Base-by-base conservation (phyloP, 2,329 filamentous ascomycete genomes). In the Ascochyta viciae-villosae region DNA sequence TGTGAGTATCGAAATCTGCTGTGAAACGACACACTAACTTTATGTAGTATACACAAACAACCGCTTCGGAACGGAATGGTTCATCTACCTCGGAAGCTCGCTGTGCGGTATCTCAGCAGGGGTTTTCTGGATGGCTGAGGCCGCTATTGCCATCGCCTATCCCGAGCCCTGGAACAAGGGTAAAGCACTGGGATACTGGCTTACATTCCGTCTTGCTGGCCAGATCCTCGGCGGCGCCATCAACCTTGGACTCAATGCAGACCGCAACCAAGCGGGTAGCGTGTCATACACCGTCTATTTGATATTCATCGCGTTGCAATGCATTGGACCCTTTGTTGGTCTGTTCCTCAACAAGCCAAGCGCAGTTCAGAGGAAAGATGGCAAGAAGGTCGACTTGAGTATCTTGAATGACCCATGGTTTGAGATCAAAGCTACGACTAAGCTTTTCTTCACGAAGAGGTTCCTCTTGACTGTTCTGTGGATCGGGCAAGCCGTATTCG, bases 111-210 rank as follows among this genome's bases (percentile, higher is more conserved):
- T 90, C 29, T 87, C 85, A 0, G 89, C 89, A 0, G 89, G 89
- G 0, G 79, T 91, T 0, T 91, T 91, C 73, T 92, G 89, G 89
- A 87, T 87, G 80, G 85, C 88, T 0, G 89, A 92, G 74, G 87
- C 87, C 0, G 88, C 89, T 0, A 89, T 92, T 53, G 88, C 88
- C 0, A 83, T 91, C 19, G 82, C 85, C 0, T 92, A 92, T 61
- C 88, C 89, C 0, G 89, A 91, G 64, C 87, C 88, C 0, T 85
- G 70, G 70, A 74, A 74, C 26, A 72, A 71, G 45, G 73, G 73
- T 10, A 73, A 73, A 48, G 70, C 71, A 1, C 76, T 91, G 0
- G 89, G 87, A 0, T 87, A 88, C 66, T 92, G 89, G 89, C 79
- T 91, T 4, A 82, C 78, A 5, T 85, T 83, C 59, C 80, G 83